phyloP scores from a whole-genome alignment of 2,329 filamentous ascomycete species.

The Sclerotinia spermophila region DNA sequence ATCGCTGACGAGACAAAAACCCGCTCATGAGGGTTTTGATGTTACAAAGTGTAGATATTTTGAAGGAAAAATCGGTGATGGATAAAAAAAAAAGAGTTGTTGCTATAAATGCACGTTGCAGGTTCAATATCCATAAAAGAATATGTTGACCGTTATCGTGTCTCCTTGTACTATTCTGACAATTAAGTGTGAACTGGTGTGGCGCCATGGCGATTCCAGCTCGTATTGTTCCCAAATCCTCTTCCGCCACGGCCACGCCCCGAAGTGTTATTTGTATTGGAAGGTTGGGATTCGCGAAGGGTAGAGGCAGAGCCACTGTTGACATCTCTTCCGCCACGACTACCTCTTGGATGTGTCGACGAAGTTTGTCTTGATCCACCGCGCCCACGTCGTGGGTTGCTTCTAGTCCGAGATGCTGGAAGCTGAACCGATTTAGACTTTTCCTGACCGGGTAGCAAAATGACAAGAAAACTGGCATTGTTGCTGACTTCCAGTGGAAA shows the following conservation, averaged over 20 bases:
- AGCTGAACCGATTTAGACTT: conserved; percentile 42
- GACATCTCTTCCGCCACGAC: conserved; percentile 31
- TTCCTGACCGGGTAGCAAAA: conserved; percentile 47
- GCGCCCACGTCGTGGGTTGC: conserved; percentile 35
- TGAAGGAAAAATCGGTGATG: conserved; percentile 31
- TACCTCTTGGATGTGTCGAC: conserved; percentile 32
- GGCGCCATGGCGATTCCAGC: conserved; percentile 31
- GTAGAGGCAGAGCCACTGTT: conserved; percentile 30
- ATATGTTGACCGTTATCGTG: conserved; percentile 12
- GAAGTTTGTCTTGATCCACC: conserved; percentile 31
- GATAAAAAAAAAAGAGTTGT: conserved; percentile 31
- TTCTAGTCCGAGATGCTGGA: conserved; percentile 35
- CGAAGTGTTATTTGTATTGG: conserved; percentile 25
- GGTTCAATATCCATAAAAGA: conserved; percentile 21
- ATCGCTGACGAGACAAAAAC: conserved; percentile 34
- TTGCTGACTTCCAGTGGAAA: conserved; percentile 41
- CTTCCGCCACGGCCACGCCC: conserved; percentile 31
- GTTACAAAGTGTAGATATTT: conserved; percentile 36
- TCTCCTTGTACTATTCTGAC: conserved; percentile 8
- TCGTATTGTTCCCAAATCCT: conserved; percentile 25
- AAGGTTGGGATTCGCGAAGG: conserved; percentile 28
- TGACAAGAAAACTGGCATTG: conserved; percentile 40
- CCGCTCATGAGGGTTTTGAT: conserved; percentile 31
- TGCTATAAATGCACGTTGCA: conserved; percentile 26
- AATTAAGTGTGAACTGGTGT: conserved; percentile 35